phyloP scores from a whole-genome alignment of 495 filamentous ascomycete genomes.

The Aspergillus sclerotiicarbonarius region DNA sequence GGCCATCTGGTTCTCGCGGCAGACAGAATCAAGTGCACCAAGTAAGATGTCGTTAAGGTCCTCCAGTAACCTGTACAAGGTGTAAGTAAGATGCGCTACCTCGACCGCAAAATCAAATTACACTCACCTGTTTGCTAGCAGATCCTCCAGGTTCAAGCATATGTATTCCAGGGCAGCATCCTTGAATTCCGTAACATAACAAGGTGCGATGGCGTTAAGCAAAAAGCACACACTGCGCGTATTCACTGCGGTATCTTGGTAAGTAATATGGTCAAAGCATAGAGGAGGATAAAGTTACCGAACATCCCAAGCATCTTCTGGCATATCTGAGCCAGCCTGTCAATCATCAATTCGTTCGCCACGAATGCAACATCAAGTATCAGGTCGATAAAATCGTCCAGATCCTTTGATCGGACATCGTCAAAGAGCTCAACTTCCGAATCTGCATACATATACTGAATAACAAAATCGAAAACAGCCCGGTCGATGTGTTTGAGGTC shows the following conservation, averaged over 20 bases:
- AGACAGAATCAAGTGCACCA: slow-evolving; percentile 70
- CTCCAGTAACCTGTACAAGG: slow-evolving; percentile 58
- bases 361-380: slow-evolving; percentile 90
- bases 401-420: slow-evolving; percentile 61
- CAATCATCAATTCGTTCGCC: slow-evolving; percentile 93
- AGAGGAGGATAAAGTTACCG: slow-evolving; percentile 42
- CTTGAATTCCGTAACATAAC: slow-evolving; percentile 80
- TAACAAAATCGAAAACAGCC: slow-evolving; percentile 70
- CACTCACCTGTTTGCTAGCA: slow-evolving; percentile 78
- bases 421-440: slow-evolving; percentile 79
- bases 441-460: slow-evolving; percentile 83
- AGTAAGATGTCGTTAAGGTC: slow-evolving; percentile 85
- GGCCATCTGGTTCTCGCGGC: slow-evolving; percentile 76
- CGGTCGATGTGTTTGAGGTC: slow-evolving; percentile 79
- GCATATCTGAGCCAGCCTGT: slow-evolving; percentile 83
- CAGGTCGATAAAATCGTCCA: slow-evolving; percentile 82
- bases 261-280: slow-evolving; percentile 19
- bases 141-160: slow-evolving; percentile 81
- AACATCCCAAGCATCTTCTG: slow-evolving; percentile 85
- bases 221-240: slow-evolving; percentile 82
- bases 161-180: slow-evolving; percentile 86
- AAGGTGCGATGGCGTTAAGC: slow-evolving; percentile 79
- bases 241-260: slow-evolving; percentile 52
- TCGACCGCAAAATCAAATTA: not conserved
- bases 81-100: slow-evolving; percentile 24